Base-by-base conservation (phyloP, 2,329 filamentous ascomycete species). In the Zasmidium citrigriseum region DNA sequence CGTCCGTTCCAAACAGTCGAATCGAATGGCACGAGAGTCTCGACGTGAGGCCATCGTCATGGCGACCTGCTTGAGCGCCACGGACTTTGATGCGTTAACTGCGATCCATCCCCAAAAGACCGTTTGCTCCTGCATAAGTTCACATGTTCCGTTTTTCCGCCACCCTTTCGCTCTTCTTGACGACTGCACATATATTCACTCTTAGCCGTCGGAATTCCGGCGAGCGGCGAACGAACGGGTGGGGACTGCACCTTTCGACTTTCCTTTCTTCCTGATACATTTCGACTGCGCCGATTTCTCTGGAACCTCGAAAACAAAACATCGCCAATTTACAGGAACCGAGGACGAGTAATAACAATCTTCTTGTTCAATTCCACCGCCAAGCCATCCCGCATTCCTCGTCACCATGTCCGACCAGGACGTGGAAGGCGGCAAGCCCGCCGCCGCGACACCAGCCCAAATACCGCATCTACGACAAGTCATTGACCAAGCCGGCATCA, bases 401-500 rank as follows among this genome's bases (percentile, higher is more conserved):
- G 7, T 9, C 47, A 47, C 41, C 44, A 68, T 68, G 65, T 59
- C 62, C 59, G 68, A 69, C 50, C 71, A 68, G 58, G 70, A 73
- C 52, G 52, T 70, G 16, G 72, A 74, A 60, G 63, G 68, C 49
- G 66, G 64, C 60, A 66, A 64, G 52, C 62, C 46, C 21, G 47
- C 54, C 23, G 34, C 29, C 11, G n/a, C 46, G 14, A 21, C 38
- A 4, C 29, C 64, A 11, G 60, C 57, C 20, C 58, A 58, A 48
- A 66, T 74, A 12, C 61, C 67, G 18, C 67, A 71, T 54, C 64
- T 70, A 54, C 61, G 60, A 49, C 67, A 74, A 49, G 72, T 75
- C 46, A 55, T 67, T 46, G 67, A 72, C 29, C 68, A 72, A 56
- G 63, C 68, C 18, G 70, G 72, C 52, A 57, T 75, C 24, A 75